These are phyloP conservation scores for Globisporangium cystogenes DNA, from an alignment of 352 stramenopile genomes.

Conservation along the genomic window DNA sequence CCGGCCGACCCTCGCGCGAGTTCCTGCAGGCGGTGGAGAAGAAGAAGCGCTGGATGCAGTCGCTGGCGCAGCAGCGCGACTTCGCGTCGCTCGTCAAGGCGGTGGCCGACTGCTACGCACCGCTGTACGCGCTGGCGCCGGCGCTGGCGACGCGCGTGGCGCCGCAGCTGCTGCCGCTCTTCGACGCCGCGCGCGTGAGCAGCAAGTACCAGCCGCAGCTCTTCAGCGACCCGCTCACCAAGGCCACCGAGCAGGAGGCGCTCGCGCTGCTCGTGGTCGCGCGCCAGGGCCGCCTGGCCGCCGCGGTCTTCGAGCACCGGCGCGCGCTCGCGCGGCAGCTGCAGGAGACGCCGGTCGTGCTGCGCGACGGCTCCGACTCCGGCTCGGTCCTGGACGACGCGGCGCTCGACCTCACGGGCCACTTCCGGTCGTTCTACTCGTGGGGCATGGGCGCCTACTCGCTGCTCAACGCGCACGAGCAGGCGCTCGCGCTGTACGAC, in stretches of 20 bases:
- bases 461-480: conserved; percentile 17
- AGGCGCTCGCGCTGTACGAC: conserved; percentile 48
- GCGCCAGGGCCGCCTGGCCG: conserved; percentile 24
- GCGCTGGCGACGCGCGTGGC: conserved; percentile 3
- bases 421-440: conserved; percentile 66
- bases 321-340: conserved; percentile 30
- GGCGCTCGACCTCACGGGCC: conserved; percentile 26
- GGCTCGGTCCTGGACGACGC: conserved; percentile 31
- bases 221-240: conserved; percentile 54
- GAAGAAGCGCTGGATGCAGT: conserved; percentile 61
- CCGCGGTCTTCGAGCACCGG: conserved; percentile 49
- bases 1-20: conserved; percentile 20
- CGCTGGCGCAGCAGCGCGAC: conserved; percentile 28
- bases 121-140: conserved; percentile 35
- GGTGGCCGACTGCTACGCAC: conserved; percentile 59
- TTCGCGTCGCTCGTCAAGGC: conserved; percentile 36
- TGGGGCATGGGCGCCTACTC: conserved; percentile 48
- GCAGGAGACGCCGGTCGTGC: conserved; percentile 3
- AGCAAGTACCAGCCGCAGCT: conserved; percentile 46
- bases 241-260: conserved; percentile 58
- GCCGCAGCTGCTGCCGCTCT: conserved; percentile 7
- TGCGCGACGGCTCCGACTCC: conserved; percentile 23
- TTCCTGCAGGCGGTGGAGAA: conserved; percentile 55
- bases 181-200: conserved; percentile 17
- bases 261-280: conserved; percentile 44